A percentile compares a stretch with the other conserved stretches of the same genome.
Conservation (phyloP, 2,329 filamentous ascomycete species). For the Grosmannia serpens region DNA sequence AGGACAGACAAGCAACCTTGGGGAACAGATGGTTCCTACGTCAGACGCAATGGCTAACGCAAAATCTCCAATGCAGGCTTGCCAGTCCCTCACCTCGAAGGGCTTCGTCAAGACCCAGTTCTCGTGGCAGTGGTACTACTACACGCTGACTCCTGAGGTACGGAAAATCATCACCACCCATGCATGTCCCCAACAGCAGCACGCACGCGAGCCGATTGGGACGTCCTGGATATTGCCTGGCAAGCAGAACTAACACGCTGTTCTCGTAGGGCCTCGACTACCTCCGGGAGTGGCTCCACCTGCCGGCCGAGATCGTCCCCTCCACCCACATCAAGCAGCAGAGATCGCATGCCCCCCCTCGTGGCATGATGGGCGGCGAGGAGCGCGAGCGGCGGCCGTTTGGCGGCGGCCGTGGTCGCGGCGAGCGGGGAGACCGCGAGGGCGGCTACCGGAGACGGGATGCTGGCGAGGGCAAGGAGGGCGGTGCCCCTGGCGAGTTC, state of each 20-base stretch:
- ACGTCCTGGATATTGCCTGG: not conserved
- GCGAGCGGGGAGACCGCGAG: conserved; percentile 70
- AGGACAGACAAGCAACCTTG: not conserved
- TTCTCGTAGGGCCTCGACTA: conserved; percentile 81
- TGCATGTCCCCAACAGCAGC: not conserved
- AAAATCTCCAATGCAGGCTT: conserved; percentile 38
- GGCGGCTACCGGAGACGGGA: conserved; percentile 90
- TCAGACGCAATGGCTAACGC: not conserved
- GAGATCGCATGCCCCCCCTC: conserved; percentile 93
- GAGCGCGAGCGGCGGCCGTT: conserved; percentile 74
- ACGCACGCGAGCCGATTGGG: not conserved
- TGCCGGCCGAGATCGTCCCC: conserved; percentile 97
- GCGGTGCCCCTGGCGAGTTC: conserved; percentile 83
- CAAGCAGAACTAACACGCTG: not conserved
- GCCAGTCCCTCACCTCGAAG: conserved; percentile 95
- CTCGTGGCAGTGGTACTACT: conserved; percentile 99
- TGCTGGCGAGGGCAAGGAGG: conserved; percentile 78
- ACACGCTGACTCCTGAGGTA: conserved; percentile 58
- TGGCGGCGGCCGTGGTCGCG: conserved; percentile 68
- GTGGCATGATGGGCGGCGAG: conserved; percentile 91
- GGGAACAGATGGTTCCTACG: not conserved
- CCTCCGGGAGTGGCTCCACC: conserved; percentile 99
- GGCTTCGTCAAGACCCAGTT: conserved; percentile 99
- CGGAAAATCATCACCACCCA: not conserved
- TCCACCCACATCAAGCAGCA: conserved; percentile 99